A percentile compares a stretch with the other conserved stretches of the same genome.
These are phyloP conservation scores for Kwoniella shandongensis DNA, from an alignment of 768 basidiomycete species.

Conservation along the genomic window DNA sequence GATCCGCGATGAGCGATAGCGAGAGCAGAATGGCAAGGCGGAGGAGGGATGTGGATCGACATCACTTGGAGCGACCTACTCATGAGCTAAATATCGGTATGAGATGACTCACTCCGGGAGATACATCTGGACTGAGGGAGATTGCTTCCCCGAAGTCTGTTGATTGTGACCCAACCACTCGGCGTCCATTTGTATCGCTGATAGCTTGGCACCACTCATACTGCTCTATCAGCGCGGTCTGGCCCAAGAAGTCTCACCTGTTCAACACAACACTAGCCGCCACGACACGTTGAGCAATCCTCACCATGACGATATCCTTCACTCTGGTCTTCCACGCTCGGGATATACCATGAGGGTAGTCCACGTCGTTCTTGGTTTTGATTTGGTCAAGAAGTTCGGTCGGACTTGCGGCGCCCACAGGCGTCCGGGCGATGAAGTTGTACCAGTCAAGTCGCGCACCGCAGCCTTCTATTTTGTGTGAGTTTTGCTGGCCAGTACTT, in stretches of 20 bases:
- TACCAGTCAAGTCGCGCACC: constrained; percentile 14
- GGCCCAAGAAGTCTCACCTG: constrained; percentile 22
- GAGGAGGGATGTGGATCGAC: constrained; percentile 22
- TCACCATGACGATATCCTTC: not conserved
- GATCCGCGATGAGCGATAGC: constrained; percentile 26
- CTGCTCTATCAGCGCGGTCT: constrained; percentile 21
- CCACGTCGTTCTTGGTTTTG: constrained; percentile 27
- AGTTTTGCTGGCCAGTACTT: not conserved
- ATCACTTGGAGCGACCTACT: constrained; percentile 29
- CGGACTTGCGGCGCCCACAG: not conserved
- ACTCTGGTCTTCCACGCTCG: constrained; percentile 11
- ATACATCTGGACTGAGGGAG: constrained; percentile 25
- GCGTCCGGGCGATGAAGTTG: not conserved
- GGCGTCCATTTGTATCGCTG: constrained; percentile 29
- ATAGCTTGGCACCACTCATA: constrained; percentile 25
- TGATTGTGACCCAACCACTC: constrained; percentile 22
- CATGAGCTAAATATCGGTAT: constrained; percentile 3
- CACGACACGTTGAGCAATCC: constrained; percentile 28
- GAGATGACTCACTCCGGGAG: constrained; percentile 39
- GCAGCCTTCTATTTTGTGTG: constrained; percentile 2
- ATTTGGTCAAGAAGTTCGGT: constrained; percentile 10
- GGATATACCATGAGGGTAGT: constrained; percentile 30
- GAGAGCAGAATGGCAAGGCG: constrained; percentile 21
- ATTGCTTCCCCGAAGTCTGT: not conserved
- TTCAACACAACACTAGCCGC: constrained; percentile 31